These are phyloP conservation scores for Cyphellophora attinorum DNA, from an alignment of 2,329 filamentous ascomycete species.

Conservation along the genomic window DNA sequence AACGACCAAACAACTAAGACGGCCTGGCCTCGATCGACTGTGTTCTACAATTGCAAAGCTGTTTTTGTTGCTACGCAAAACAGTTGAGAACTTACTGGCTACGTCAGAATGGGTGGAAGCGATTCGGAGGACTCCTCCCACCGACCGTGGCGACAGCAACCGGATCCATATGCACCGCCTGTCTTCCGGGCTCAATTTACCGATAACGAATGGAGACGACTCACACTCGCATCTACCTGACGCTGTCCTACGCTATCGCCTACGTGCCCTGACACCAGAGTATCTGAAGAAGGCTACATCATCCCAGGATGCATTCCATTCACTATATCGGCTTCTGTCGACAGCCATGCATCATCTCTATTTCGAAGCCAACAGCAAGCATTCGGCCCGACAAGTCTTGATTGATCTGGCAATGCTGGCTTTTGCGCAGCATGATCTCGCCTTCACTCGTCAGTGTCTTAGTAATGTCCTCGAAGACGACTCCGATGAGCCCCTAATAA, in stretches of 20 bases:
- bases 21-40: slow-evolving; percentile 1
- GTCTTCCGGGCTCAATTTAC: background rate
- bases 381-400: slow-evolving; percentile 67
- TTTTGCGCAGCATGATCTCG: slow-evolving; percentile 64
- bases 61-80: background rate
- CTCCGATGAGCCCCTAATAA: slow-evolving; percentile 65
- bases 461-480: slow-evolving; percentile 70
- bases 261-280: too few species aligned
- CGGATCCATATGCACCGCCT: background rate
- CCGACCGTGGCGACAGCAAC: too few species aligned
- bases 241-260: too few species aligned
- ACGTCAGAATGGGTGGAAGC: background rate
- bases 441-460: slow-evolving; percentile 67
- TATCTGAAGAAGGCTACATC: slow-evolving; percentile 55
- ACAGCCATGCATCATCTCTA: slow-evolving; percentile 61
- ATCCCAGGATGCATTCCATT: slow-evolving; percentile 24
- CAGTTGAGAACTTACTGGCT: background rate
- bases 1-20: slow-evolving; percentile 1
- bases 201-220: too few species aligned
- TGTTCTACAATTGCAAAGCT: background rate
- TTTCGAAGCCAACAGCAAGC: slow-evolving; percentile 64
- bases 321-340: slow-evolving; percentile 62
- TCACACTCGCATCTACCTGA: too few species aligned
- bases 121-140: too few species aligned
- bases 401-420: slow-evolving; percentile 81